These are phyloP conservation scores for Solanum aculeatissimum DNA, from an alignment of 305 asterid species.

Conservation along the genomic window DNA sequence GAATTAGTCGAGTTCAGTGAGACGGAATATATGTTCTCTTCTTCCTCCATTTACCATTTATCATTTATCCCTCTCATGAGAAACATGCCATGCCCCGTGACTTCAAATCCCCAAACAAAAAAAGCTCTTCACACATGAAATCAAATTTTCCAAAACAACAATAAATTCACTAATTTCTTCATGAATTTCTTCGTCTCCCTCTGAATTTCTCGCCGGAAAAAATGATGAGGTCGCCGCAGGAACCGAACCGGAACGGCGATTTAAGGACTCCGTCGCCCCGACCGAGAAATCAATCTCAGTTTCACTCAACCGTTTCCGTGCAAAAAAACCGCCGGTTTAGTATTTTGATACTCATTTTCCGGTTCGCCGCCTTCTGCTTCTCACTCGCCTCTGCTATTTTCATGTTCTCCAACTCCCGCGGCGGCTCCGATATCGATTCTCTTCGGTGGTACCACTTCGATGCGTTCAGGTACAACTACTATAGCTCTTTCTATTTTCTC, in stretches of 20 bases:
- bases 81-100: not conserved
- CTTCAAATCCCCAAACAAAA: not conserved
- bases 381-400: slow-evolving; percentile 35
- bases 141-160: not conserved
- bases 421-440: not conserved
- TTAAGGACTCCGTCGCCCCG: slow-evolving; percentile 21
- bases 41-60: not conserved
- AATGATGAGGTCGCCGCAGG: slow-evolving; percentile 17
- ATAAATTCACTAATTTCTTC: not conserved
- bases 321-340: slow-evolving; percentile 35
- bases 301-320: slow-evolving; percentile 29
- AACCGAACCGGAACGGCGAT: slow-evolving; percentile 14
- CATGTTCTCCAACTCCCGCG: slow-evolving; percentile 25
- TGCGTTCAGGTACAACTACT: slow-evolving; percentile 12
- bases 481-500: not conserved
- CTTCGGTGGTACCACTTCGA: slow-evolving; percentile 29
- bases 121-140: not conserved
- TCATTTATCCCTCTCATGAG: not conserved
- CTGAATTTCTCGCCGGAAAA: not conserved
- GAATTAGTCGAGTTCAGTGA: not conserved
- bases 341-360: slow-evolving; percentile 19
- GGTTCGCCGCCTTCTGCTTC: slow-evolving; percentile 34
- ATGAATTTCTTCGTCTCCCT: not conserved
- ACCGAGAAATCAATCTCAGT: slow-evolving; percentile 29
- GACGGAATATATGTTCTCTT: not conserved